Conservation (phyloP, 2,329 filamentous ascomycete species). For the Ophiostoma populinum region DNA sequence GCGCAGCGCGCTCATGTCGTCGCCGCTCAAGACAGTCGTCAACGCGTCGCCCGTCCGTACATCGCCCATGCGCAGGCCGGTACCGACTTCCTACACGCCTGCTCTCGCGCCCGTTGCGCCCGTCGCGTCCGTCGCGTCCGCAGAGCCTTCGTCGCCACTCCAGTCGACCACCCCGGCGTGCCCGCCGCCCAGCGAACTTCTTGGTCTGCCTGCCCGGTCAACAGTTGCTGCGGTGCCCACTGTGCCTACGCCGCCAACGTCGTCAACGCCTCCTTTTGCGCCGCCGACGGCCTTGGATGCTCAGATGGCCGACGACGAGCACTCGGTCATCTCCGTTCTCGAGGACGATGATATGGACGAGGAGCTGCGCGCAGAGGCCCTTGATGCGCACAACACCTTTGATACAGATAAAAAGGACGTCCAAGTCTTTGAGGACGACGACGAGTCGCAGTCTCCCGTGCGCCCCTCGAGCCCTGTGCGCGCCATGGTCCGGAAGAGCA, state of each 20-base stretch:
- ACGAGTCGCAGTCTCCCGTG: conserved; percentile 25
- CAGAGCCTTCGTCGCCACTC: conserved; percentile 6
- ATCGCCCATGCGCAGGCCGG: conserved; percentile 4
- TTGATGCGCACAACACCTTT: not conserved
- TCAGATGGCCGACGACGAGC: not conserved
- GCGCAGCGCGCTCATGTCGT: conserved; percentile 4
- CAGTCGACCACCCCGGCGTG: conserved; percentile 11
- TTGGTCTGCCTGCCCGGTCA: too few relatives aligned
- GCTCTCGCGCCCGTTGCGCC: not conserved
- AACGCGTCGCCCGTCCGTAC: not conserved
- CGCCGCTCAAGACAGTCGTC: conserved; percentile 9
- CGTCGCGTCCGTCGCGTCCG: not conserved
- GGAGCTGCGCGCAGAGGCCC: not conserved
- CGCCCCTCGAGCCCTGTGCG: conserved; percentile 59
- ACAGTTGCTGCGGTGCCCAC: too few relatives aligned
- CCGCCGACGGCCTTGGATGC: not conserved
- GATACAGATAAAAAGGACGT: not conserved
- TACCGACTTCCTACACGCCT: not conserved
- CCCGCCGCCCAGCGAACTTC: conserved; percentile 9
- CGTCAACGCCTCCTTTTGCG: conserved; percentile 2
- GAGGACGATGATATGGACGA: not conserved
- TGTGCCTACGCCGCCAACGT: conserved; percentile 5
- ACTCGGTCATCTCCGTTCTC: not conserved
- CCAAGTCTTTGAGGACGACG: not conserved
- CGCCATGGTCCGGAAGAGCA: conserved; percentile 76